phyloP scores from a whole-genome alignment of 257 asterid genomes.

The Fraxinus excelsior region DNA sequence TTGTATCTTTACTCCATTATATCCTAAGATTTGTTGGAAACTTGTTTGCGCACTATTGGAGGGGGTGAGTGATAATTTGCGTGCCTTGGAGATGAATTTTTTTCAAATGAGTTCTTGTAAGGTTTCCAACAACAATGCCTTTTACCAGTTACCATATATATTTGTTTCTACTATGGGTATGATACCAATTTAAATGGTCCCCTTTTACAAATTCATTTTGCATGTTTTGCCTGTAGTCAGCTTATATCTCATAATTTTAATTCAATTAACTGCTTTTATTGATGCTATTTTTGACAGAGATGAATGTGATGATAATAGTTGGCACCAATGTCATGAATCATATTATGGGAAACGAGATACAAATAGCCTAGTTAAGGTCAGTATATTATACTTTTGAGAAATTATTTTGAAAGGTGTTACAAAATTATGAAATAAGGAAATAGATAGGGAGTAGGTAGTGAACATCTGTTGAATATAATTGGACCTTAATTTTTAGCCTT shows the following conservation, averaged over 20 bases:
- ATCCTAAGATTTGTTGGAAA: too few relatives aligned
- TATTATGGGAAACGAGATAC: slow-evolving; percentile 98
- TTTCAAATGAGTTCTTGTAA: too few relatives aligned
- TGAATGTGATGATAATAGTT: slow-evolving; percentile 33
- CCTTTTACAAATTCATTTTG: too few relatives aligned
- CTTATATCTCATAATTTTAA: slow-evolving; percentile 4
- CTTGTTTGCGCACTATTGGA: too few relatives aligned
- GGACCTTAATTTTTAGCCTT: not conserved
- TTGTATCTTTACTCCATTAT: too few relatives aligned
- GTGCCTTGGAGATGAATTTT: too few relatives aligned
- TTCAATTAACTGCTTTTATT: not conserved
- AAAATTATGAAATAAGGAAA: slow-evolving; percentile 17
- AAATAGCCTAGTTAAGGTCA: slow-evolving; percentile 80
- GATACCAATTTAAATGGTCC: too few relatives aligned
- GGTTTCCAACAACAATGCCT: too few relatives aligned
- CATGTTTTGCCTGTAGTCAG: not conserved
- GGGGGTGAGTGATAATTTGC: too few relatives aligned
- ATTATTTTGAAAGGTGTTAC: slow-evolving; percentile 15
- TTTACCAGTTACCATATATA: too few relatives aligned
- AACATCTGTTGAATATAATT: not conserved
- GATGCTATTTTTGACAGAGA: slow-evolving; percentile 40
- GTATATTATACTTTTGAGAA: slow-evolving; percentile 19
- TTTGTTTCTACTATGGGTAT: too few relatives aligned
- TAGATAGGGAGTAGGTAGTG: not conserved
- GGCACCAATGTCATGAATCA: slow-evolving; percentile 91